These are phyloP conservation scores for Fusarium cyanostomum DNA, from an alignment of 2,329 filamentous ascomycete genomes.

Conservation along the genomic window DNA sequence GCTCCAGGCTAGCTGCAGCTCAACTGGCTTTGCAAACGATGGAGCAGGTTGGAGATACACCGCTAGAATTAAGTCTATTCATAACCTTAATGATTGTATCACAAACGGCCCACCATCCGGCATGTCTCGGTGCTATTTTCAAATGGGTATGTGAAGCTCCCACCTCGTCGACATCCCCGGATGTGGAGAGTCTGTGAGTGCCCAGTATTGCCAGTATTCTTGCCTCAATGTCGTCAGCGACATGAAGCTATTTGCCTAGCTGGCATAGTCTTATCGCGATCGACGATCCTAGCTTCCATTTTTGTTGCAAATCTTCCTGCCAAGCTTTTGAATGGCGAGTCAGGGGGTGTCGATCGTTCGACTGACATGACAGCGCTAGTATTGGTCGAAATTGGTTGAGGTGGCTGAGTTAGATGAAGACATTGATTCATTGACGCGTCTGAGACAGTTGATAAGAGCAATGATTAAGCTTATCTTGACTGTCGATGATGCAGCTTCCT, in stretches of 20 bases:
- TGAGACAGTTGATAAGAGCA: slow-evolving; percentile 29
- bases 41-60: background rate
- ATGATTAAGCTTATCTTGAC: slow-evolving; percentile 35
- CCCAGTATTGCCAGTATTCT: background rate
- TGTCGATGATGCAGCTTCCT: background rate
- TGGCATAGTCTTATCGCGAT: slow-evolving; percentile 27
- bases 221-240: slow-evolving; percentile 14
- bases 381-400: slow-evolving; percentile 3
- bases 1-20: slow-evolving; percentile 30
- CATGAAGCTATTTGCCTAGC: background rate
- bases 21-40: background rate
- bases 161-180: background rate
- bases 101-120: slow-evolving; percentile 3
- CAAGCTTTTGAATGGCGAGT: slow-evolving; percentile 12
- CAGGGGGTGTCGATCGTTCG: slow-evolving; percentile 23
- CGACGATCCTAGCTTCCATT: slow-evolving; percentile 10
- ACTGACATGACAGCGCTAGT: background rate
- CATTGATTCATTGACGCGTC: slow-evolving; percentile 30
- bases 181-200: no score
- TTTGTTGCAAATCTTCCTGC: slow-evolving; percentile 4
- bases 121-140: slow-evolving; percentile 1
- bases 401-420: slow-evolving; percentile 11
- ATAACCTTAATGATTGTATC: slow-evolving; percentile 37
- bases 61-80: slow-evolving; percentile 31
- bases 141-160: slow-evolving; percentile 1